These are phyloP conservation scores for Fagopyrum esculentum DNA, from an alignment of 148 eudicot species.

Conservation along the genomic window DNA sequence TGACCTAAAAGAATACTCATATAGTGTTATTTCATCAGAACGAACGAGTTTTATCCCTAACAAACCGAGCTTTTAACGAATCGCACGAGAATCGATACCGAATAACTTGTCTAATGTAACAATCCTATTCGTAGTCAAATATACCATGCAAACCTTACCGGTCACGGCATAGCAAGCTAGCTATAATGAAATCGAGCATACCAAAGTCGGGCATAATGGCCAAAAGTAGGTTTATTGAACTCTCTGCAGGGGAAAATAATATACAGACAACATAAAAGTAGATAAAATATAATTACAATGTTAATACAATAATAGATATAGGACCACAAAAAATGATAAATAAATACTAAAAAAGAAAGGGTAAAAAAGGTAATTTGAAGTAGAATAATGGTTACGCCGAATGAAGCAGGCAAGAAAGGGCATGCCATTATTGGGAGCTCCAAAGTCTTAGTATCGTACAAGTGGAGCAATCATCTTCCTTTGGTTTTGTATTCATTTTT, in stretches of 20 bases:
- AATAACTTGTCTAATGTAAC: too few relatives aligned
- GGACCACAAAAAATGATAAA: neutral
- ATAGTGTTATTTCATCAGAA: too few relatives aligned
- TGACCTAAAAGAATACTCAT: too few relatives aligned
- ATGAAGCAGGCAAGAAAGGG: neutral
- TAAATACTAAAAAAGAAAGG: neutral
- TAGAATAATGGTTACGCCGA: neutral
- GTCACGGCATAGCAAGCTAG: neutral
- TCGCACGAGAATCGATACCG: too few relatives aligned
- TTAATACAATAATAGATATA: neutral
- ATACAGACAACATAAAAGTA: neutral
- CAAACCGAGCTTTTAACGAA: too few relatives aligned
- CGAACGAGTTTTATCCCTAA: too few relatives aligned
- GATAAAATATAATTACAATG: too few relatives aligned
- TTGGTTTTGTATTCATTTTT: conserved; percentile 7
- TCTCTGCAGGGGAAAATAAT: neutral
- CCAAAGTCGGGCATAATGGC: neutral
- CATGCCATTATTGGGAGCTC: neutral
- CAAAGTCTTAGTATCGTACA: neutral
- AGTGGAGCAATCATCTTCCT: neutral
- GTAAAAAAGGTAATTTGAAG: too few relatives aligned
- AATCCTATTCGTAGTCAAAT: neutral
- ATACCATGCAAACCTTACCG: neutral
- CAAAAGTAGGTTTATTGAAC: conserved; percentile 5
- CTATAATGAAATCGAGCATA: neutral